phyloP scores from a whole-genome alignment of 2,329 filamentous ascomycete genomes.

The Trichoderma sp. region DNA sequence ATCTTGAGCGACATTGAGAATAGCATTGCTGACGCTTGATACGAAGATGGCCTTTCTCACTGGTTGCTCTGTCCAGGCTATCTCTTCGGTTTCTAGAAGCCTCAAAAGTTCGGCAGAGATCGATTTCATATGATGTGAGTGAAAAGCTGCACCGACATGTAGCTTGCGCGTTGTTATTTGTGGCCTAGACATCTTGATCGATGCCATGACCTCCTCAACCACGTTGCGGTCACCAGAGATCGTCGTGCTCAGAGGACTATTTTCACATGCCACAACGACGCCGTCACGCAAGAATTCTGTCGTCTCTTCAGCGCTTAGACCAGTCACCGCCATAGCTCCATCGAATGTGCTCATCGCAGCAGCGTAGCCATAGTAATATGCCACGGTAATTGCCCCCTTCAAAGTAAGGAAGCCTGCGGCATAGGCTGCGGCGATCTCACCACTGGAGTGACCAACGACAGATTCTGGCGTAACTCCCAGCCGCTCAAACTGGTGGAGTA shows the following conservation, averaged over 20 bases:
- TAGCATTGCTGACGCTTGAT: background rate
- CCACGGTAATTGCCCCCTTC: slow-evolving; percentile 28
- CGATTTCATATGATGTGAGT: slow-evolving; percentile 32
- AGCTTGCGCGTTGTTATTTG: slow-evolving; percentile 23
- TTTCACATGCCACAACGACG: slow-evolving; percentile 33
- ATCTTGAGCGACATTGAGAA: background rate
- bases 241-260: slow-evolving; percentile 33
- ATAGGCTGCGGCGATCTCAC: slow-evolving; percentile 39
- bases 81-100: background rate
- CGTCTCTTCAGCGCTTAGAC: slow-evolving; percentile 20
- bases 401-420: slow-evolving; percentile 18
- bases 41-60: background rate
- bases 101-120: slow-evolving; percentile 17
- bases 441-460: slow-evolving; percentile 37
- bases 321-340: slow-evolving; percentile 31
- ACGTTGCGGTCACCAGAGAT: slow-evolving; percentile 30
- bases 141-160: slow-evolving; percentile 24
- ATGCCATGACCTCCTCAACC: slow-evolving; percentile 25
- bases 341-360: slow-evolving; percentile 13
- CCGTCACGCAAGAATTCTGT: slow-evolving; percentile 4
- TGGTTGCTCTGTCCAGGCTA: background rate
- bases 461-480: slow-evolving; percentile 27
- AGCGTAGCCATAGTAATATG: slow-evolving; percentile 32
- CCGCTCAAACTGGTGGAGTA: slow-evolving; percentile 33
- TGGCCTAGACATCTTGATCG: slow-evolving; percentile 5